These are phyloP conservation scores for Vicia villosa DNA, from an alignment of 306 rosid genomes.

Conservation along the genomic window DNA sequence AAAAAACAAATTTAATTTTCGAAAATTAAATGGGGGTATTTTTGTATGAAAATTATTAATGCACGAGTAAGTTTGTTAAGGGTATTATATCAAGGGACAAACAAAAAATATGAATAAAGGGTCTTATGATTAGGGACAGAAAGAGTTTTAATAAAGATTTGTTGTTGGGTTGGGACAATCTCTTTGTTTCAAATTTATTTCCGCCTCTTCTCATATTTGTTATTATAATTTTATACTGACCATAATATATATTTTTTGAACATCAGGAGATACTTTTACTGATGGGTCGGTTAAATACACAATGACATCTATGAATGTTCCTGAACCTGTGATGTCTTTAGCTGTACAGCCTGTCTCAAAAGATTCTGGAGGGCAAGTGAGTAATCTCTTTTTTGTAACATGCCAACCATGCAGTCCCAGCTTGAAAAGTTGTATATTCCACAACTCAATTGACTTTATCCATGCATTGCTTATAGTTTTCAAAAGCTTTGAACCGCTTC, in stretches of 20 bases:
- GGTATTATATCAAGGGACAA: background rate
- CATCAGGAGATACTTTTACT: constrained; percentile 94
- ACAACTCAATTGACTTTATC: constrained; percentile 26
- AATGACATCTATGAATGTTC: constrained; percentile 99
- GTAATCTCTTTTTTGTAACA: constrained; percentile 43
- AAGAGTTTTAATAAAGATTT: constrained; percentile 2
- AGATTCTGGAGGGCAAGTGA: constrained; percentile 98
- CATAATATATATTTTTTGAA: constrained; percentile 32
- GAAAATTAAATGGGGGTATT: background rate
- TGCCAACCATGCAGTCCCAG: background rate
- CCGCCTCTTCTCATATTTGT: background rate
- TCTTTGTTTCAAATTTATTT: constrained; percentile 25
- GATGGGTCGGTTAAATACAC: constrained; percentile 91
- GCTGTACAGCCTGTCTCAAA: constrained; percentile 97
- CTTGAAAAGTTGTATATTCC: background rate
- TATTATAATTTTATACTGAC: background rate
- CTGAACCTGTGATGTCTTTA: constrained; percentile 99
- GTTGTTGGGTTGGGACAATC: constrained; percentile 17
- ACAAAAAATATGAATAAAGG: background rate
- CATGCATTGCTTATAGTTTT: constrained; percentile 58
- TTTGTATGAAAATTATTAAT: background rate
- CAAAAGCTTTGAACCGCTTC: constrained; percentile 97
- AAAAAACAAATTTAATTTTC: background rate
- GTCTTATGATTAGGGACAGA: background rate
- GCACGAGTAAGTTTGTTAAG: background rate